Conservation (phyloP, 2,329 filamentous ascomycete genomes). For the Colletotrichum australisinense region DNA sequence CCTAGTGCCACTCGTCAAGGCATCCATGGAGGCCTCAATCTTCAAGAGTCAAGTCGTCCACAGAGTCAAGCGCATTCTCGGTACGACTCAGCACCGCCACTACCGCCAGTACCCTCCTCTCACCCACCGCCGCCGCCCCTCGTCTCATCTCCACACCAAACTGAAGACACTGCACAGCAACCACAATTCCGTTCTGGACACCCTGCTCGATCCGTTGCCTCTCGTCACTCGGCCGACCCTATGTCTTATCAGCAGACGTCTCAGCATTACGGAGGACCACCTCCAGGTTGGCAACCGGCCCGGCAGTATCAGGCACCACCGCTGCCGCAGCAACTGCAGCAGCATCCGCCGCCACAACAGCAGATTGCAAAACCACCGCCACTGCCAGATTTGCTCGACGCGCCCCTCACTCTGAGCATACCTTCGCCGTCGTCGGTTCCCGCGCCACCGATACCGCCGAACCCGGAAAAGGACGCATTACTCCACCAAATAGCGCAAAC, state of each 20-base stretch:
- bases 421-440: conserved; percentile 63
- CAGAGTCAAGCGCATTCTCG: conserved; percentile 46
- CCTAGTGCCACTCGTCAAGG: conserved; percentile 42
- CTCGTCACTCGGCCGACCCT: conserved; percentile 39
- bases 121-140: neutral
- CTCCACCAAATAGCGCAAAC: conserved; percentile 79
- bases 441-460: conserved; percentile 90
- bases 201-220: conserved; percentile 31
- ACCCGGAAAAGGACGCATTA: conserved; percentile 93
- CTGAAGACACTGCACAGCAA: conserved; percentile 29
- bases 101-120: conserved; percentile 46
- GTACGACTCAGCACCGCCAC: conserved; percentile 60
- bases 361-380: conserved; percentile 46
- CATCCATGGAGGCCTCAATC: conserved; percentile 37
- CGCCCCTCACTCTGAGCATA: conserved; percentile 63
- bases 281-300: conserved; percentile 36
- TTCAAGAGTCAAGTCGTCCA: conserved; percentile 24
- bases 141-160: conserved; percentile 18
- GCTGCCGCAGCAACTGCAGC: conserved; percentile 40
- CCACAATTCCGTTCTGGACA: conserved; percentile 18
- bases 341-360: conserved; percentile 45
- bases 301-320: conserved; percentile 35
- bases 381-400: conserved; percentile 67
- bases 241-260: conserved; percentile 36
- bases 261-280: conserved; percentile 12